Conservation (phyloP, 768 basidiomycete genomes). For the Lactarius hengduanensis region DNA sequence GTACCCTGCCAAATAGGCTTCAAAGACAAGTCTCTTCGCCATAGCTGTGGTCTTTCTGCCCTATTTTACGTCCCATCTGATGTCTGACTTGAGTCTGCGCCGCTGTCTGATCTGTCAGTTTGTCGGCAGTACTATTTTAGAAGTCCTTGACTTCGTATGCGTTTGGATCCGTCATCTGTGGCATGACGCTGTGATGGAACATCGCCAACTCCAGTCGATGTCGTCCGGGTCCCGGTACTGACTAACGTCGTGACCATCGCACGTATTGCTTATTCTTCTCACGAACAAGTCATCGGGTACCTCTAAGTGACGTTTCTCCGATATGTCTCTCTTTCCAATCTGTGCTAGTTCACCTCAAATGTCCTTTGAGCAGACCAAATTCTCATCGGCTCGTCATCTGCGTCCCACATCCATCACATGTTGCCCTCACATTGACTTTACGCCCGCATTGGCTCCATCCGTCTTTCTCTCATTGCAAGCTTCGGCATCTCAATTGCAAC, state of each 20-base stretch:
- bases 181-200: slow-evolving; percentile 2
- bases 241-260: background rate
- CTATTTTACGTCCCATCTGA: slow-evolving; percentile 7
- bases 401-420: slow-evolving; percentile 12
- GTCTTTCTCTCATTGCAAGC: background rate
- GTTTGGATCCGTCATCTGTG: slow-evolving; percentile 6
- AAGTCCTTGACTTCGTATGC: slow-evolving; percentile 6
- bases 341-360: background rate
- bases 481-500: slow-evolving; percentile 3
- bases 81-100: slow-evolving; percentile 4
- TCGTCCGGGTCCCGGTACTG: slow-evolving; percentile 1
- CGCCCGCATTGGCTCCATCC: slow-evolving; percentile 18
- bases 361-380: background rate
- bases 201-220: slow-evolving; percentile 11
- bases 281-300: slow-evolving; percentile 4
- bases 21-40: slow-evolving; percentile 5
- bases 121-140: slow-evolving; percentile 15
- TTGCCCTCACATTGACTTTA: slow-evolving; percentile 13
- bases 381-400: slow-evolving; percentile 5
- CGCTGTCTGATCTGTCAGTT: slow-evolving; percentile 10
- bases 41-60: slow-evolving; percentile 4
- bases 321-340: slow-evolving; percentile 17
- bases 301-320: slow-evolving; percentile 1
- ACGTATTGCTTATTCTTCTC: slow-evolving; percentile 5
- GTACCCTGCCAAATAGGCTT: slow-evolving; percentile 19